phyloP scores from a whole-genome alignment of 2,329 filamentous ascomycete species.

The Xylariaceae sp. region DNA sequence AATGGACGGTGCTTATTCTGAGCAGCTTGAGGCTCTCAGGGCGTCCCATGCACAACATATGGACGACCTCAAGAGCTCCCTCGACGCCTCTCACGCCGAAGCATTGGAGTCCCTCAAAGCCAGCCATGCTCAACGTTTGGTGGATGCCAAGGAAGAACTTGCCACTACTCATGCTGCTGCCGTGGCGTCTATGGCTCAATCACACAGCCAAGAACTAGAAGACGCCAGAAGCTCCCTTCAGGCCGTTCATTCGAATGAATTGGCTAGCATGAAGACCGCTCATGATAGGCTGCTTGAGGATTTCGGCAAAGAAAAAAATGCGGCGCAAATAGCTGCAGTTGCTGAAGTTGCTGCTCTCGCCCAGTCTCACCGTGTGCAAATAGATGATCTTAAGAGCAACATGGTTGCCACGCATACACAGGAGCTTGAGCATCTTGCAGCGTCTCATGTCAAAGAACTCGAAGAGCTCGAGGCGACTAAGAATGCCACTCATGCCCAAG shows the following conservation, averaged over 20 bases:
- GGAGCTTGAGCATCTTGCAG: slow-evolving; percentile 22
- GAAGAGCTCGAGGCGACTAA: slow-evolving; percentile 23
- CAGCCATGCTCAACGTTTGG: slow-evolving; percentile 19
- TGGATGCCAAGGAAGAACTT: slow-evolving; percentile 21
- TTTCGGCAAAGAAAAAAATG: slow-evolving; percentile 20
- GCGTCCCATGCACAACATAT: slow-evolving; percentile 22
- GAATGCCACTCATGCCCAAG: slow-evolving; percentile 18
- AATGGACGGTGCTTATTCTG: slow-evolving; percentile 17
- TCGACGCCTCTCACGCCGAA: slow-evolving; percentile 18
- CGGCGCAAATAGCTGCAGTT: slow-evolving; percentile 22
- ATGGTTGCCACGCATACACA: slow-evolving; percentile 15
- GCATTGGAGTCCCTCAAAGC: slow-evolving; percentile 25
- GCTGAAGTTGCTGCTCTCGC: slow-evolving; percentile 20
- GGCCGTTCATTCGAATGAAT: slow-evolving; percentile 18
- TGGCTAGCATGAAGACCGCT: slow-evolving; percentile 15
- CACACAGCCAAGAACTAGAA: slow-evolving; percentile 20
- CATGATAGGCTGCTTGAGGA: slow-evolving; percentile 15
- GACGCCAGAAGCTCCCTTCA: slow-evolving; percentile 18
- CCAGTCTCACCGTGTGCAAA: slow-evolving; percentile 11
- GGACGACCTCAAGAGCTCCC: slow-evolving; percentile 21
- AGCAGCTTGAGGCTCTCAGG: slow-evolving; percentile 25
- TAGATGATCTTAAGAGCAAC: slow-evolving; percentile 15
- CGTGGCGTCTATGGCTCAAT: slow-evolving; percentile 20
- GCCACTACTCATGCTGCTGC: slow-evolving; percentile 22
- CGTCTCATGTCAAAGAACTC: slow-evolving; percentile 18